Conservation (phyloP, 306 rosid genomes). For the Acacia crassicarpa region DNA sequence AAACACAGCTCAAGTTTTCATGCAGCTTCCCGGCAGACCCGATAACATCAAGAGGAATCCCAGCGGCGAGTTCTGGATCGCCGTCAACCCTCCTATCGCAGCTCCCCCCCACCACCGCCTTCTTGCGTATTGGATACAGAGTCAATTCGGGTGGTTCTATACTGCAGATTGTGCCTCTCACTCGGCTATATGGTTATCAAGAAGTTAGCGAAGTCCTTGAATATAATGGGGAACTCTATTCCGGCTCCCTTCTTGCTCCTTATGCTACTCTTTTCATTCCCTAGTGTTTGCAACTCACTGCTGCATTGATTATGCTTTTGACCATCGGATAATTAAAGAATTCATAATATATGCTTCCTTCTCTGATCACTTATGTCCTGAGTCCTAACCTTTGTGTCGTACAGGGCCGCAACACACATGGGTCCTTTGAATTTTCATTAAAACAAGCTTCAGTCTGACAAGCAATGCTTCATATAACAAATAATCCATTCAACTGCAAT, state of each 20-base stretch:
- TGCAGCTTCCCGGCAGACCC: slow-evolving; percentile 23
- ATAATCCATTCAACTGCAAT: not conserved
- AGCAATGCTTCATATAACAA: not conserved
- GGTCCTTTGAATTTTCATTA: not conserved
- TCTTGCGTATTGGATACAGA: not conserved
- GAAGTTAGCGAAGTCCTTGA: slow-evolving; percentile 11
- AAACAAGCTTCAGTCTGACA: not conserved
- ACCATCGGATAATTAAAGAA: not conserved
- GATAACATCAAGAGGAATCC: slow-evolving; percentile 37
- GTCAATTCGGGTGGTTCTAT: not conserved
- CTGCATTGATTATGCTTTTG: slow-evolving; percentile 5
- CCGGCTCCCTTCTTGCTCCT: not conserved
- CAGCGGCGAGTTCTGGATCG: slow-evolving; percentile 38
- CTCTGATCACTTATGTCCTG: no score
- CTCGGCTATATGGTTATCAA: not conserved
- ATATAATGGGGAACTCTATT: not conserved
- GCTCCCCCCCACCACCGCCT: not conserved
- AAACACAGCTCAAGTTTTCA: slow-evolving; percentile 35
- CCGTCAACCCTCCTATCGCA: slow-evolving; percentile 28
- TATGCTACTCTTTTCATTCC: not conserved
- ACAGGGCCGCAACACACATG: not conserved
- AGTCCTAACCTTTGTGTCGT: not conserved
- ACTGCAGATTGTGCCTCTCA: not conserved
- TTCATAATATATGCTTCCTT: not conserved
- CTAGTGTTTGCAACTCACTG: not conserved